Evolutionary conservation across 768 basidiomycete species (phyloP).

Genomic region (Collybiopsis confluens): DNA sequence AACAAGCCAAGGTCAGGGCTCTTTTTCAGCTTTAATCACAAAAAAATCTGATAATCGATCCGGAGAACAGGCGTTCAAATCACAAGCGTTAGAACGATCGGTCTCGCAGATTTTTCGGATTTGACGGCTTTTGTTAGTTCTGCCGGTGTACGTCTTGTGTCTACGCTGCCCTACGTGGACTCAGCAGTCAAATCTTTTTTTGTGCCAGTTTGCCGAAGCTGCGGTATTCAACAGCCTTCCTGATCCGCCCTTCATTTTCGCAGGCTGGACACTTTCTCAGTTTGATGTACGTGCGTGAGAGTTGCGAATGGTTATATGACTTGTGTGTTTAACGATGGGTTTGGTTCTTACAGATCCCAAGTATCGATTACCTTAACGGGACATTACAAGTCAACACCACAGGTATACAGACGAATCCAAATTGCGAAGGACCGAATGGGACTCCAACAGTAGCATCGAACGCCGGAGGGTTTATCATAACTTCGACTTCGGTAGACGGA

Average conservation of each 20-base stretch:
- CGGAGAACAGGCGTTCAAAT: conserved; percentile 29
- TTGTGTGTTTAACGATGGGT: too few species aligned
- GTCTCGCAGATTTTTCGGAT: conserved; percentile 37
- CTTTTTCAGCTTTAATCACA: too few species aligned
- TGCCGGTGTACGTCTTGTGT: conserved; percentile 40
- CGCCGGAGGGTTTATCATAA: conserved; percentile 26
- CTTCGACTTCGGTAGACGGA: conserved; percentile 42
- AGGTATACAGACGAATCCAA: conserved; percentile 40
- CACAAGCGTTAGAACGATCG: conserved; percentile 37
- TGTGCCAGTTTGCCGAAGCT: conserved; percentile 34
- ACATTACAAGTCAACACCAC: conserved; percentile 49
- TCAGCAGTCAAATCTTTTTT: too few species aligned
- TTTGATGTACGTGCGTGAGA: conserved; percentile 49
- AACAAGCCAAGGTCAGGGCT: conserved; percentile 17
- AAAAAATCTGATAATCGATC: background rate
- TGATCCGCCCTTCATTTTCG: conserved; percentile 55
- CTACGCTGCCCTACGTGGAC: too few species aligned
- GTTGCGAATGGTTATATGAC: too few species aligned
- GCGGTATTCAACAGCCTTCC: conserved; percentile 38
- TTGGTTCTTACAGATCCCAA: conserved; percentile 38
- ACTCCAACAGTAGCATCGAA: conserved; percentile 19
- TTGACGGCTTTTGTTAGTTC: conserved; percentile 57
- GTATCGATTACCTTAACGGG: conserved; percentile 42
- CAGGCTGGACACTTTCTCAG: conserved; percentile 49
- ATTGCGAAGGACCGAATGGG: conserved; percentile 40